Conservation (phyloP, 2,329 filamentous ascomycete genomes). For the Amphichorda felina region DNA sequence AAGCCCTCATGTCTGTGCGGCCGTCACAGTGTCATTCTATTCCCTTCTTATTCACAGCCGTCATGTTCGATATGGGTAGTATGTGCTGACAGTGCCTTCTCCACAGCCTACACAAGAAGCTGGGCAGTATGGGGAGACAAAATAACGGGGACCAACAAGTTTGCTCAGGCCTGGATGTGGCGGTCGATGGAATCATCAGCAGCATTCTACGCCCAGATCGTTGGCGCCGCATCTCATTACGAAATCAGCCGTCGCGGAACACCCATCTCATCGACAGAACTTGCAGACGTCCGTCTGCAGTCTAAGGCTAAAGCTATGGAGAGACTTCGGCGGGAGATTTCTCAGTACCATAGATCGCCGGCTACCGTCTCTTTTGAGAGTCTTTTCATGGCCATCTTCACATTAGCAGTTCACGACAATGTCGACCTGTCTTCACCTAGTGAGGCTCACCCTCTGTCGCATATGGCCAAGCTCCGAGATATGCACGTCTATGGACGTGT, state of each 20-base stretch:
- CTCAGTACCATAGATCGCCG: too few species aligned
- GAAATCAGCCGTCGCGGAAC: not conserved
- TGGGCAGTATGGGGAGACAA: not conserved
- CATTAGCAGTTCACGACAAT: not conserved
- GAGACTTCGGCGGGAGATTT: not conserved
- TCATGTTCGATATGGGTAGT: too few species aligned
- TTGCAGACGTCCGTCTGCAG: not conserved
- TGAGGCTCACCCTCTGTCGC: not conserved
- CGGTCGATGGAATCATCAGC: not conserved
- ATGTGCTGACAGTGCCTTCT: not conserved
- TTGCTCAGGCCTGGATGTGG: not conserved
- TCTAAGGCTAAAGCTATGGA: not conserved
- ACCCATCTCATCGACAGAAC: not conserved
- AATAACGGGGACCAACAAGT: not conserved
- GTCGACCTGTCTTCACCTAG: not conserved
- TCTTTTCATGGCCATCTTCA: not conserved
- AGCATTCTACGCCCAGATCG: slow-evolving; percentile 1
- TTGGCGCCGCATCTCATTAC: slow-evolving; percentile 1
- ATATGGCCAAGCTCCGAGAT: not conserved
- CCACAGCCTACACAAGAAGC: not conserved
- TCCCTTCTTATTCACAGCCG: too few species aligned
- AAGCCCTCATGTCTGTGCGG: too few species aligned
- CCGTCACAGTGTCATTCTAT: too few species aligned
- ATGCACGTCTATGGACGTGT: slow-evolving; percentile 1
- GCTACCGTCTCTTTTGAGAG: not conserved